A percentile compares a stretch with the other conserved stretches of the same genome.
Evolutionary conservation across 2,329 filamentous ascomycete species (phyloP).

Genomic region (Massarina eburnea): DNA sequence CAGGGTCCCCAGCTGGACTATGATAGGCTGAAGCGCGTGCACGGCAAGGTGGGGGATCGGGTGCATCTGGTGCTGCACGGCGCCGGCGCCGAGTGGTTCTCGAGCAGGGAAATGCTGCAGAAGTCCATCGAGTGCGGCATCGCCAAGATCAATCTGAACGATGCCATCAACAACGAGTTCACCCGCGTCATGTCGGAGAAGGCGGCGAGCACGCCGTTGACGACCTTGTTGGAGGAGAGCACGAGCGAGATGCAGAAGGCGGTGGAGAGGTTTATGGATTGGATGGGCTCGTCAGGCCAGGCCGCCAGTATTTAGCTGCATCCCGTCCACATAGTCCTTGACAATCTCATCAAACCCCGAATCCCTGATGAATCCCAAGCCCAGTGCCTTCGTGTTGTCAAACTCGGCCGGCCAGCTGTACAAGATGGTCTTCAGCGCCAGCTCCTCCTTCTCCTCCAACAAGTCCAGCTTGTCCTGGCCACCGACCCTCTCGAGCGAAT

Average conservation of each 20-base stretch:
- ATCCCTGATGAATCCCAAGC: conserved; percentile 52
- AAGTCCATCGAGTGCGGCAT: conserved; percentile 59
- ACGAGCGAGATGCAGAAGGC: conserved; percentile 58
- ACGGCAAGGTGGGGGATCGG: conserved; percentile 50
- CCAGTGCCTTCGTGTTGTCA: conserved; percentile 55
- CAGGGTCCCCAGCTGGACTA: conserved; percentile 55
- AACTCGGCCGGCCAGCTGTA: conserved; percentile 56
- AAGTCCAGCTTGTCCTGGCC: conserved; percentile 52
- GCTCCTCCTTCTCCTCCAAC: conserved; percentile 51
- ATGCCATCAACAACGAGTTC: conserved; percentile 58
- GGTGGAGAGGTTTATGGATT: conserved; percentile 60
- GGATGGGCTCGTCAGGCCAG: conserved; percentile 43
- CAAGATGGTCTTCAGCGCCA: conserved; percentile 51
- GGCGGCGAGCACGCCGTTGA: conserved; percentile 56
- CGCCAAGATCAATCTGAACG: conserved; percentile 62
- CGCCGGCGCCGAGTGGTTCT: conserved; percentile 55
- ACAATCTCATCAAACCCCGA: conserved; percentile 44
- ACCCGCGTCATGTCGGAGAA: conserved; percentile 51
- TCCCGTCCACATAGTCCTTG: conserved; percentile 34
- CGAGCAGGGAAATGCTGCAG: conserved; percentile 55
- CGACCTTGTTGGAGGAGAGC: conserved; percentile 56
- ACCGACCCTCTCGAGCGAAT: conserved; percentile 54
- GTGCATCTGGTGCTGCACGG: conserved; percentile 61
- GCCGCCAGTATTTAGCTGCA: conserved; percentile 17
- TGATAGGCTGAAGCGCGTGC: conserved; percentile 45